phyloP scores from a whole-genome alignment of 1,139 yeast genomes.

The Zygoascus sp. region DNA sequence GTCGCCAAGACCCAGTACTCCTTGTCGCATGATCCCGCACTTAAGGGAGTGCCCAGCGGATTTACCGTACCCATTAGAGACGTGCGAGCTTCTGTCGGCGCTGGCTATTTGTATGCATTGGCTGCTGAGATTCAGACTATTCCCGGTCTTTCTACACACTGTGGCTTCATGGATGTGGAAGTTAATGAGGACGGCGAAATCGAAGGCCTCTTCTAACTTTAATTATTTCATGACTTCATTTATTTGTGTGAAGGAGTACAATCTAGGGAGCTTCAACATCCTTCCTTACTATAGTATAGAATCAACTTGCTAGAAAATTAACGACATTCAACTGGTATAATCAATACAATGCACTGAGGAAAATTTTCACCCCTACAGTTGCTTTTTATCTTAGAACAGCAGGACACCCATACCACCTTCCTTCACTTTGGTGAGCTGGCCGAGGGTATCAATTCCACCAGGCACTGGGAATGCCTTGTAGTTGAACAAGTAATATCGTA shows the following conservation, averaged over 20 bases:
- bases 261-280: conserved; percentile 6
- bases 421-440: conserved; percentile 44
- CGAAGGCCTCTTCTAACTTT: conserved; percentile 75
- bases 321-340: conserved; percentile 11
- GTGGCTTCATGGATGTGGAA: conserved; percentile 97
- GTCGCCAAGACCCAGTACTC: conserved; percentile 98
- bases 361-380: no score
- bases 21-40: conserved; percentile 84
- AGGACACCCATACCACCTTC: conserved; percentile 89
- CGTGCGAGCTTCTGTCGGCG: conserved; percentile 91
- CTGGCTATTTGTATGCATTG: conserved; percentile 91
- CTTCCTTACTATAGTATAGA: conserved; percentile 2
- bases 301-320: conserved; percentile 3
- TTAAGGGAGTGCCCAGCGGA: conserved; percentile 94
- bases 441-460: conserved; percentile 67
- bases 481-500: conserved; percentile 88
- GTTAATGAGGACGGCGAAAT: conserved; percentile 91
- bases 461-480: conserved; percentile 74
- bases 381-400: conserved; percentile 49
- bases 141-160: conserved; percentile 94
- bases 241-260: conserved; percentile 7
- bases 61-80: conserved; percentile 94
- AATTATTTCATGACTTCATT: conserved; percentile 8
- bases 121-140: conserved; percentile 98
- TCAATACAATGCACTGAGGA: no score